Evolutionary conservation across 2,329 filamentous ascomycete genomes (phyloP).

Genomic region (Verticillium klebahnii): DNA sequence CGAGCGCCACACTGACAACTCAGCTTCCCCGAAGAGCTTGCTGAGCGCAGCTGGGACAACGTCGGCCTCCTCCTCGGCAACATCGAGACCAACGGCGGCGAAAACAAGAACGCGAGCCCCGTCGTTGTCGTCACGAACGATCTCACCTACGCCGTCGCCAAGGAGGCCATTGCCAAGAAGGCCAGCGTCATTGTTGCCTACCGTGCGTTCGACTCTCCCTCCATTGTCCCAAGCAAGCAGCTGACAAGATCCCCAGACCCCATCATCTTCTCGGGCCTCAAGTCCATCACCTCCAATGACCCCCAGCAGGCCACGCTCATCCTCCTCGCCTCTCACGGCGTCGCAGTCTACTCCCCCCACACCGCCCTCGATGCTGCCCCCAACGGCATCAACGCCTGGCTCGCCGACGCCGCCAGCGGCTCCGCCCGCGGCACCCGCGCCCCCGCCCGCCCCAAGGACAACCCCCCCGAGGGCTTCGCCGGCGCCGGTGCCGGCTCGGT

Average conservation of each 20-base stretch:
- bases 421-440: constrained; percentile 18
- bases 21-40: constrained; percentile 84
- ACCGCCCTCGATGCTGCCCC: constrained; percentile 88
- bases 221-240: not conserved
- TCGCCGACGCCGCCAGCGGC: constrained; percentile 77
- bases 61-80: constrained; percentile 70
- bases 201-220: constrained; percentile 44
- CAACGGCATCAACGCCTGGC: constrained; percentile 87
- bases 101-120: constrained; percentile 17
- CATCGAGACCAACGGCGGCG: constrained; percentile 23
- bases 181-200: constrained; percentile 84
- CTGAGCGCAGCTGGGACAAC: constrained; percentile 91
- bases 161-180: constrained; percentile 76
- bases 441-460: constrained; percentile 36
- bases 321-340: constrained; percentile 74
- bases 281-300: constrained; percentile 78
- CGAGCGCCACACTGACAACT: not conserved
- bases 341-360: constrained; percentile 94
- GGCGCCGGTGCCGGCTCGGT: constrained; percentile 49
- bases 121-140: constrained; percentile 70
- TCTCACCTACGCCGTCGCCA: constrained; percentile 80
- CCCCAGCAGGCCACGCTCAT: constrained; percentile 84
- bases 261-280: constrained; percentile 92
- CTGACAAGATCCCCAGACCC: constrained; percentile 58
- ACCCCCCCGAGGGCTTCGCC: constrained; percentile 36